Percentiles rank a stretch among this genome's conserved stretches.
Conservation (phyloP, 768 basidiomycete genomes). For the Inosperma sp. region DNA sequence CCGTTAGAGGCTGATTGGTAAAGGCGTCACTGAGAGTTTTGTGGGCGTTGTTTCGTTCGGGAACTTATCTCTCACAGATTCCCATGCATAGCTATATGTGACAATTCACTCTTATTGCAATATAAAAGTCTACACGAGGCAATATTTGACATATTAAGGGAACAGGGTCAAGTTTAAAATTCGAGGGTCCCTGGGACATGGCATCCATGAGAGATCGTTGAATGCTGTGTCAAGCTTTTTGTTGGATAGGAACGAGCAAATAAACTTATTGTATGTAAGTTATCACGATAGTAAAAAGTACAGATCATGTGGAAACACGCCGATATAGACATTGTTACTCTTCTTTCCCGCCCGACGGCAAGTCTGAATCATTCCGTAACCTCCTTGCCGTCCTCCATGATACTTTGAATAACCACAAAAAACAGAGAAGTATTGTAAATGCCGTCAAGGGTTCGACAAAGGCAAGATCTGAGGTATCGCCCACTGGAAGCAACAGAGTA, state of each 20-base stretch:
- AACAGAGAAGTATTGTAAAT: conserved; percentile 35
- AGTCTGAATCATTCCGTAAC: neutral
- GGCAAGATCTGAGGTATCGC: conserved; percentile 31
- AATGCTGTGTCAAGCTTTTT: too few species aligned
- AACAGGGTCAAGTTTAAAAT: too few species aligned
- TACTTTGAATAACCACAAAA: conserved; percentile 33
- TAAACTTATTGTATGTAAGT: neutral
- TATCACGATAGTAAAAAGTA: too few species aligned
- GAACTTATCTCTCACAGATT: too few species aligned
- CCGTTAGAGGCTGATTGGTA: neutral
- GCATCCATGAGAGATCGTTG: too few species aligned
- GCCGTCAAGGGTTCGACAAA: conserved; percentile 42
- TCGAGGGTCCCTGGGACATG: too few species aligned
- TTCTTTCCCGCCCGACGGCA: neutral
- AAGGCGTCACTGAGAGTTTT: neutral
- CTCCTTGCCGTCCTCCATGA: conserved; percentile 20
- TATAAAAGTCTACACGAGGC: too few species aligned
- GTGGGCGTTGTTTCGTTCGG: neutral
- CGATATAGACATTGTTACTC: neutral
- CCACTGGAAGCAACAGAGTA: conserved; percentile 36
- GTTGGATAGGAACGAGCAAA: too few species aligned
- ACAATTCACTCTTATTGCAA: too few species aligned
- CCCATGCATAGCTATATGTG: too few species aligned
- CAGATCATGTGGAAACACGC: too few species aligned
- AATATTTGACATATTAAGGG: too few species aligned